Base-by-base conservation (phyloP, 2,329 filamentous ascomycete species). In the Trichoderma sp. region DNA sequence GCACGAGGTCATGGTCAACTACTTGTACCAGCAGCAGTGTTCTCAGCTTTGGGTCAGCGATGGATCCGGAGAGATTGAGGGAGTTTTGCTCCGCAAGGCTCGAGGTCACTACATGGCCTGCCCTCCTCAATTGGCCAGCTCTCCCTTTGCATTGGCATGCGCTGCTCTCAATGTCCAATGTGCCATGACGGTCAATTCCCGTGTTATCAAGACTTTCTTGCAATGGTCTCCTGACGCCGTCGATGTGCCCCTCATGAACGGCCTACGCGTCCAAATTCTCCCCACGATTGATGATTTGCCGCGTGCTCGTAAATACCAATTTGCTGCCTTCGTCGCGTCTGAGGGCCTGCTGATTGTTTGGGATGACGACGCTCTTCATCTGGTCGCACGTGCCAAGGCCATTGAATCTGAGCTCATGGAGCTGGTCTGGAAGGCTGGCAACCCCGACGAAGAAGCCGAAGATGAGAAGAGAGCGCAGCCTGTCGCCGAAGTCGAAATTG, bases 1-100 rank as follows among this genome's bases (percentile, higher is more conserved):
- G 81, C 90, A 93, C 77, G 92, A 94, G 80, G 91, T 94, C 73
- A 94, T 94, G 92, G 91, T 93, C 73, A 94, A 93, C 81, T 93
- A 93, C 79, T 84, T 95, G 30, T 93, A 93, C 81, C 92, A 94
- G 80, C 91, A 94, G 79, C 92, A 94, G 81, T 93, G 91, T 77
- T 87, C 88, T 14, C 88, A 89, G 73, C 85, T 93, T 39, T 94
- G 92, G 92, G 89, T 94, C 24, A 89, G 88, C 36, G 90, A 93
- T 76, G 88, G 87, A 43, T 90, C 86, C 63, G 91, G 90, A 14
- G 88, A 91, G 75, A 81, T 89, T 6, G 92, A 94, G 79, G 93
- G 93, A 74, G 91, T 94, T 32, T 81, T 95, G 24, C 82, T 95
- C 62, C 87, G 92, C 74, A 93, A 93, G 77, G 79, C 85, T 21